Conservation (phyloP, 1,284 basidiomycete genomes). For the Microbotryum saponariae region DNA sequence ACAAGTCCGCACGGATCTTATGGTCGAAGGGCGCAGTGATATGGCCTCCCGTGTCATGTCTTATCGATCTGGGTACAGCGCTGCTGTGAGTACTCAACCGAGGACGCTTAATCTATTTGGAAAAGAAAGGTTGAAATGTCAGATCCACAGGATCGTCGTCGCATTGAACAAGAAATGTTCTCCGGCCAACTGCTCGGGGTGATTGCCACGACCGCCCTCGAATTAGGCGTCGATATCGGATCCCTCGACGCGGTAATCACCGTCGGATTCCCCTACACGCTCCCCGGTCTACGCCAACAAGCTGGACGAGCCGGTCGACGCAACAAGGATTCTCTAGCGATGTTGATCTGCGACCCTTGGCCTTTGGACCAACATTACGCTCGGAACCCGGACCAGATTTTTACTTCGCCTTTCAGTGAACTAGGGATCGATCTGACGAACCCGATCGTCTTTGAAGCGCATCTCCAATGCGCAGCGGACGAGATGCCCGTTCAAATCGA, state of each 20-base stretch:
- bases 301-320: constrained; percentile 78
- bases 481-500: constrained; percentile 67
- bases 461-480: constrained; percentile 77
- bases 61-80: constrained; percentile 72
- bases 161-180: constrained; percentile 79
- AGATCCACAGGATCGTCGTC: constrained; percentile 60
- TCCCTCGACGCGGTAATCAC: constrained; percentile 80
- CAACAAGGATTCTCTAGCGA: constrained; percentile 69
- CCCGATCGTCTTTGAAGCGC: constrained; percentile 68
- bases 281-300: constrained; percentile 58
- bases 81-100: constrained; percentile 41
- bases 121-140: neutral
- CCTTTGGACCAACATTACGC: constrained; percentile 74
- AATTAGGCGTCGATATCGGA: constrained; percentile 86
- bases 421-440: constrained; percentile 67
- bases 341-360: constrained; percentile 64
- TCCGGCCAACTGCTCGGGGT: constrained; percentile 70
- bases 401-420: constrained; percentile 55
- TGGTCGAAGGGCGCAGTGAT: constrained; percentile 66
- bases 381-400: constrained; percentile 61
- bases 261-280: constrained; percentile 69
- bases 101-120: no score
- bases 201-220: constrained; percentile 83
- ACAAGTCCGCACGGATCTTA: constrained; percentile 61
- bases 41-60: constrained; percentile 69